Evolutionary conservation across 495 filamentous ascomycete genomes (phyloP).

Genomic region (Aspergillus funiculosus): DNA sequence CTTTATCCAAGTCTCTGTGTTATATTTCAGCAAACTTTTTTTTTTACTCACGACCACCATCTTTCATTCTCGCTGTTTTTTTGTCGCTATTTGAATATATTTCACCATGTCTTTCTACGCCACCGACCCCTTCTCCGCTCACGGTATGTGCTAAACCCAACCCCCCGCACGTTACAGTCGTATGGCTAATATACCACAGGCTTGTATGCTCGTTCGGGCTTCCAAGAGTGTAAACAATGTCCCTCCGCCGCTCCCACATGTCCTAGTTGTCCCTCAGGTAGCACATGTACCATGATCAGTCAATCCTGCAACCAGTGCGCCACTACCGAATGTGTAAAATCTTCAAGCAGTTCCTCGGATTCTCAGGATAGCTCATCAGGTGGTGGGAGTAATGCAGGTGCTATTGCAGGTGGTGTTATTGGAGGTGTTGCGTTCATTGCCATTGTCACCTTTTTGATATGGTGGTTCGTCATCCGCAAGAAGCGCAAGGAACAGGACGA

Average conservation of each 20-base stretch:
- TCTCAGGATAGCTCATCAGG: slow-evolving; percentile 18
- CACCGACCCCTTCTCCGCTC: slow-evolving; percentile 20
- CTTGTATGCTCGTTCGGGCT: slow-evolving; percentile 33
- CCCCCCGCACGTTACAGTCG: not conserved
- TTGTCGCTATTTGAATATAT: slow-evolving; percentile 2
- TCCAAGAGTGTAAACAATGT: slow-evolving; percentile 46
- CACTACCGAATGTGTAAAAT: slow-evolving; percentile 51
- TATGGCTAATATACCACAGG: slow-evolving; percentile 15
- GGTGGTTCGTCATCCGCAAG: slow-evolving; percentile 80
- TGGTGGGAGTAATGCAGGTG: slow-evolving; percentile 60
- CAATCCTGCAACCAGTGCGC: slow-evolving; percentile 54
- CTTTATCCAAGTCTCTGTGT: slow-evolving; percentile 2
- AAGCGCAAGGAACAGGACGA: slow-evolving; percentile 60
- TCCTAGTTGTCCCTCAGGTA: slow-evolving; percentile 41
- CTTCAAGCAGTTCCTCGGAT: slow-evolving; percentile 29
- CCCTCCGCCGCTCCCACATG: slow-evolving; percentile 40
- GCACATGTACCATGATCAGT: slow-evolving; percentile 53
- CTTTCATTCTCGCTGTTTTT: slow-evolving; percentile 8
- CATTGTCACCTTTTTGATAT: slow-evolving; percentile 70
- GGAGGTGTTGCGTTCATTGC: slow-evolving; percentile 67
- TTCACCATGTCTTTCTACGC: slow-evolving; percentile 29
- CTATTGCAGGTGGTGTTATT: slow-evolving; percentile 80
- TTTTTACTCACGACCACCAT: slow-evolving; percentile 7
- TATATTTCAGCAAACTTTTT: slow-evolving; percentile 3
- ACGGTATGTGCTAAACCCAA: slow-evolving; percentile 16